phyloP scores from a whole-genome alignment of 306 rosid genomes.

The Casuarina cunninghamiana region DNA sequence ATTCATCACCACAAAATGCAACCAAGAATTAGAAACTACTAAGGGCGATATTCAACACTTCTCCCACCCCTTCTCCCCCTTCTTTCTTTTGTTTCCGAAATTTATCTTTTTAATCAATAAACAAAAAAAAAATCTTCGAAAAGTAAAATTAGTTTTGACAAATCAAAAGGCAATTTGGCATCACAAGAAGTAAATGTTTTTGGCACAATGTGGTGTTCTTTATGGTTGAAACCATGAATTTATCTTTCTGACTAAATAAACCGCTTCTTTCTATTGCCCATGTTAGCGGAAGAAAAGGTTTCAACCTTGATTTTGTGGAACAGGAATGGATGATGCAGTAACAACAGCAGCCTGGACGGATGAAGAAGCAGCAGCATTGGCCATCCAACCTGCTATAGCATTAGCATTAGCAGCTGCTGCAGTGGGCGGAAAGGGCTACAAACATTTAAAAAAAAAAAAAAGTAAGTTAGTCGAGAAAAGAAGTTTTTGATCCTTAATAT shows the following conservation, averaged over 20 bases:
- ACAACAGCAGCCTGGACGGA: conserved; percentile 93
- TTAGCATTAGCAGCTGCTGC: conserved; percentile 71
- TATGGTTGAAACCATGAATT: background rate
- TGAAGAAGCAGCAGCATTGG: conserved; percentile 83
- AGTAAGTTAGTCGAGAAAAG: conserved; percentile 20
- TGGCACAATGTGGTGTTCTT: background rate
- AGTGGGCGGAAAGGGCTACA: conserved; percentile 71
- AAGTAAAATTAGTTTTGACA: background rate
- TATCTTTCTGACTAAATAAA: background rate
- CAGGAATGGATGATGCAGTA: conserved; percentile 77
- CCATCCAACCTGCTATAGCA: conserved; percentile 95
- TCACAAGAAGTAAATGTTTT: background rate
- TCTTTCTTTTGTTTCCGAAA: no score
- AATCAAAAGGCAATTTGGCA: background rate
- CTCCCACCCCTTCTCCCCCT: background rate
- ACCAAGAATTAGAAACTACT: conserved; percentile 1
- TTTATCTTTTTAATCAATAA: background rate
- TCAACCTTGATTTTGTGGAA: conserved; percentile 85
- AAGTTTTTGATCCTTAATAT: conserved; percentile 6
- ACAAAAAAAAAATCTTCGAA: background rate
- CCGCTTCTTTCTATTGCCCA: background rate
- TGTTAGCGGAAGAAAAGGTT: conserved; percentile 14
- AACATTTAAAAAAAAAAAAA: conserved; percentile 24
- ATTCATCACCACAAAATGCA: background rate
- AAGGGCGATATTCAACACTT: background rate